Evolutionary conservation across 2,329 filamentous ascomycete genomes (phyloP), one percentile per base, ranked within the genome.

Genomic region (Ceratocystis ficicola): DNA sequence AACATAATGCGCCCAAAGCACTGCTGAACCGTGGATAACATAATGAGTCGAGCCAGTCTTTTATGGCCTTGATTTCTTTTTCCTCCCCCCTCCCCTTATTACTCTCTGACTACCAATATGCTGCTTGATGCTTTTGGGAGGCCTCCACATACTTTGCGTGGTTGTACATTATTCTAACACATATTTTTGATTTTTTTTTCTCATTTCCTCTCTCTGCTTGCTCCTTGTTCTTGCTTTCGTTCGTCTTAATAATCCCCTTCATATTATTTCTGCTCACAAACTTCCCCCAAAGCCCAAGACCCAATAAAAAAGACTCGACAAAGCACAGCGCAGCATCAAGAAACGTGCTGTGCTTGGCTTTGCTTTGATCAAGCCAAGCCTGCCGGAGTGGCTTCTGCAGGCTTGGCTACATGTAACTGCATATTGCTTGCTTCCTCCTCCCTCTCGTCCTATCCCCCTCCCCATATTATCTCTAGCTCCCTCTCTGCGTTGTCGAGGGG

Each of bases 331-430:
- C 52, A 57, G 4, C 3, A 57, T 32, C 10, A 12, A 36, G 22
- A 6, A 59, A 59, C 55, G 15, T 59, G 55, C 28, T 32, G 55
- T 22, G 25, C 36, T 41, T 41, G 32, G 32, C 32, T 36, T 17
- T 59, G 52, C 52, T 59, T 59, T 30, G 52, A 17, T 59, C 28
- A 59, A 12, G 52, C 52, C 52, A 59, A 59, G 52, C 52, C 52
- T n/a, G 52, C 15, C 25, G 28, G n/a, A 30, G 52, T 32, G 28
- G 28, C 52, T 59, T 59, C 52, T 32, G 52, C 28, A 59, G 52
- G 52, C 52, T 59, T 59, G 55, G 55, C 55, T 59, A 59, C 55
- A 59, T 59, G 55, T 7, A 59, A 59, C 30, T 59, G 55, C 55
- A 32, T 30, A 32, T 59, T 59, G 17, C 17, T 17, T 15, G 30